Evolutionary conservation across 2,329 filamentous ascomycete species (phyloP).

Genomic region (Chrysosporium queenslandicum): DNA sequence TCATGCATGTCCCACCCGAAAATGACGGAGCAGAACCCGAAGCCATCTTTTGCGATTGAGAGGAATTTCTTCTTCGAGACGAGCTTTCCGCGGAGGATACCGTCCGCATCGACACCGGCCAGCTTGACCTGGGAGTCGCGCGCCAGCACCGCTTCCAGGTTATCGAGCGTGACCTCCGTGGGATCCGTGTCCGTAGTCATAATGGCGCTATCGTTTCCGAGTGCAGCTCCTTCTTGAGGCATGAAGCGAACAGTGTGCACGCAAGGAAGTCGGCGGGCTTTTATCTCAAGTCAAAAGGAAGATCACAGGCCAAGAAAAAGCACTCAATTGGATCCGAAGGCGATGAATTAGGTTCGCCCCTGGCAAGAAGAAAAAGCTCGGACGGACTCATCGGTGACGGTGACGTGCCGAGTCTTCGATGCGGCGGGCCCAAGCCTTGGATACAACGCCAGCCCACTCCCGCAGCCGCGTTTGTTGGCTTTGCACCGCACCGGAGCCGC

Average conservation of each 20-base stretch:
- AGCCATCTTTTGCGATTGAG: slow-evolving; percentile 66
- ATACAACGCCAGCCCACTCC: background rate
- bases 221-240: background rate
- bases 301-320: background rate
- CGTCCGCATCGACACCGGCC: slow-evolving; percentile 78
- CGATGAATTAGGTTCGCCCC: background rate
- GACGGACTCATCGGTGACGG: background rate
- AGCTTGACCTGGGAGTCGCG: slow-evolving; percentile 74
- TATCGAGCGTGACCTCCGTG: slow-evolving; percentile 44
- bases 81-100: slow-evolving; percentile 77
- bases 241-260: background rate
- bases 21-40: slow-evolving; percentile 88
- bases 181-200: slow-evolving; percentile 2
- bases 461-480: background rate
- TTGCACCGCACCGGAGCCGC: background rate
- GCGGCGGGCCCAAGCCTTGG: background rate
- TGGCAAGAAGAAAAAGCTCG: background rate
- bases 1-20: slow-evolving; percentile 99
- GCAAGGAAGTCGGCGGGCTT: background rate
- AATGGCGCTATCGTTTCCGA: background rate
- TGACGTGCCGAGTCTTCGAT: background rate
- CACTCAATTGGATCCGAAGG: background rate
- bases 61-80: slow-evolving; percentile 90
- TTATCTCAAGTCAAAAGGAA: background rate
- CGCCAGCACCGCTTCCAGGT: slow-evolving; percentile 56